These are phyloP conservation scores for Vanrija sp. DNA, from an alignment of 1,284 basidiomycete species.

Conservation along the genomic window DNA sequence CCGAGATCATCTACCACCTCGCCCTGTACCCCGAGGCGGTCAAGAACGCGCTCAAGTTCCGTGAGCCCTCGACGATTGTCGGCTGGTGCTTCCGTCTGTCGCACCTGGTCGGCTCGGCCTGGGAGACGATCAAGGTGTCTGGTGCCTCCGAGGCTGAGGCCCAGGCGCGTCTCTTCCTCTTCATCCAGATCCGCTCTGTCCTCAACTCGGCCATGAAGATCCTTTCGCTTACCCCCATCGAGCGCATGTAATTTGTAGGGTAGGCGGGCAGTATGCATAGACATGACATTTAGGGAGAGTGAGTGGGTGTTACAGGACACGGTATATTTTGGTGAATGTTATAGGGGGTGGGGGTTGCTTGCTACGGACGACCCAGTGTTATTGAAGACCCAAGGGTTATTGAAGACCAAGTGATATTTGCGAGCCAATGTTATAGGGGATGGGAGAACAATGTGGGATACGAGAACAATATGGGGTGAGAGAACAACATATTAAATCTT, in stretches of 20 bases:
- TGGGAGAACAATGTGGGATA: background rate
- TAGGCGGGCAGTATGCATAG: conserved; percentile 8
- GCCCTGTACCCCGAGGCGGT: conserved; percentile 90
- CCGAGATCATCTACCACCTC: conserved; percentile 82
- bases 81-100: conserved; percentile 53
- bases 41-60: conserved; percentile 73
- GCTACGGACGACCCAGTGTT: too few species aligned
- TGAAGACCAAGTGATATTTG: background rate
- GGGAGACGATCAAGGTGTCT: conserved; percentile 63
- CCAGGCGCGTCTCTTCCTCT: conserved; percentile 84
- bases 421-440: background rate
- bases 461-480: background rate
- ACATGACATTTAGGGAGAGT: background rate
- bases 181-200: conserved; percentile 81
- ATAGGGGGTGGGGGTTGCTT: background rate
- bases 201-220: conserved; percentile 80
- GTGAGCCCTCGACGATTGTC: conserved; percentile 85
- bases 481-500: background rate
- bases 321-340: background rate
- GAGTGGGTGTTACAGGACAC: background rate
- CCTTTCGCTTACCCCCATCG: conserved; percentile 81
- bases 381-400: too few species aligned
- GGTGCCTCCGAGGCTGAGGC: conserved; percentile 69
- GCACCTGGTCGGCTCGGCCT: conserved; percentile 48
- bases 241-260: conserved; percentile 69